Percentiles rank a stretch among this genome's conserved stretches.
These are phyloP conservation scores for Cladosporium oxysporum DNA, from an alignment of 2,329 filamentous ascomycete species.

Conservation along the genomic window DNA sequence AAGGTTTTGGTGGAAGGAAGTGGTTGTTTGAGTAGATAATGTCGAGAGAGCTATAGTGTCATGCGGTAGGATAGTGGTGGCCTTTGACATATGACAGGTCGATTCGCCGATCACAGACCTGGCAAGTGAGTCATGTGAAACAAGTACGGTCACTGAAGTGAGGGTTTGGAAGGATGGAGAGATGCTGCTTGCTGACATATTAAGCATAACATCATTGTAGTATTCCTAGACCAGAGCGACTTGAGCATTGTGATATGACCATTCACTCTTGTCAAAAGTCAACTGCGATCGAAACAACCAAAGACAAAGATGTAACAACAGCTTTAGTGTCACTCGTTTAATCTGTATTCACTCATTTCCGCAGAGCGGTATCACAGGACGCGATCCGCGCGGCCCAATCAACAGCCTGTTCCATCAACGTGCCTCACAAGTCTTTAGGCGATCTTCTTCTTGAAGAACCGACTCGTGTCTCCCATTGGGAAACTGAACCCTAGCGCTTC, in stretches of 20 bases:
- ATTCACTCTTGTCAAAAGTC: not conserved
- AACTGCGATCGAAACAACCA: not conserved
- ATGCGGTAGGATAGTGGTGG: not conserved
- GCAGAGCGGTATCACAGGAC: not conserved
- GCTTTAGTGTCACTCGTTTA: not conserved
- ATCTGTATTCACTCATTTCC: not conserved
- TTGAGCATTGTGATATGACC: not conserved
- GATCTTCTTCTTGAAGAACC: slow-evolving; percentile 41
- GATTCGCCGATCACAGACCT: not conserved
- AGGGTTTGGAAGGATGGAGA: not conserved
- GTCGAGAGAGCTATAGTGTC: not conserved
- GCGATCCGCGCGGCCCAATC: not conserved
- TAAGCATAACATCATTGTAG: not conserved
- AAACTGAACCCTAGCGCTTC: slow-evolving; percentile 41
- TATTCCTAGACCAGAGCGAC: not conserved
- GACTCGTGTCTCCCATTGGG: slow-evolving; percentile 47
- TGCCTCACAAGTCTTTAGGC: not conserved
- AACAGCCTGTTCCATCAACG: not conserved
- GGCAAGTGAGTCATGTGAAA: not conserved
- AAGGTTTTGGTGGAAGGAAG: not conserved
- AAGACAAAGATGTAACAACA: not conserved
- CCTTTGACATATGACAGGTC: not conserved
- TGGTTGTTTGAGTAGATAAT: not conserved
- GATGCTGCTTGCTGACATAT: not conserved
- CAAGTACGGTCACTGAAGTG: not conserved